Conservation (phyloP, 768 basidiomycete genomes). For the Calocybe gangraenosa region DNA sequence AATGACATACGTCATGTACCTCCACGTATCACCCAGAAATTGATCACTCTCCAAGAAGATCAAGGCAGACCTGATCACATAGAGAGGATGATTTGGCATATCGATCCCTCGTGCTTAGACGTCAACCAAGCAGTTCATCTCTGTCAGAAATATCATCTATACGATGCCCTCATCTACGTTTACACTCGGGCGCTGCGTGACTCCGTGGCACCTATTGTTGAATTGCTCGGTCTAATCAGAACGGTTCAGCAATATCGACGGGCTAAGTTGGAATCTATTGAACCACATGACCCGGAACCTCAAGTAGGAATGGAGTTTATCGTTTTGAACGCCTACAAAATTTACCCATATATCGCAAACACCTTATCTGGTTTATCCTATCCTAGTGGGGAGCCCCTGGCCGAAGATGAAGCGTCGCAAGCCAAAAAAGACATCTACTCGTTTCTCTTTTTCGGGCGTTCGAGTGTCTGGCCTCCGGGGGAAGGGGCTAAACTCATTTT, state of each 20-base stretch:
- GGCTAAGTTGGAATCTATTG: constrained; percentile 25
- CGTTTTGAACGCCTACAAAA: constrained; percentile 81
- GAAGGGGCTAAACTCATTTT: constrained; percentile 70
- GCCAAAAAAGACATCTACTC: constrained; percentile 75
- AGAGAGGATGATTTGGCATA: constrained; percentile 93
- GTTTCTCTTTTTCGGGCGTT: constrained; percentile 82
- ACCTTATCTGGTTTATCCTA: constrained; percentile 80
- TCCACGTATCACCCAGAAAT: constrained; percentile 80
- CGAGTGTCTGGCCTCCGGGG: constrained; percentile 72
- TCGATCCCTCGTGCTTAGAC: constrained; percentile 86
- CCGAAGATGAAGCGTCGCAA: constrained; percentile 54
- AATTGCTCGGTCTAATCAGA: constrained; percentile 74
- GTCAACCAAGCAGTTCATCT: constrained; percentile 88
- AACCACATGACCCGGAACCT: constrained; percentile 21
- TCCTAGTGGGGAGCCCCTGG: constrained; percentile 75
- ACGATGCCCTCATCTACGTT: constrained; percentile 93
- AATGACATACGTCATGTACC: constrained; percentile 73
- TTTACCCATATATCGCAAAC: constrained; percentile 84
- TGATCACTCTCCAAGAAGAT: constrained; percentile 76
- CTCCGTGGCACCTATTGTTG: constrained; percentile 85
- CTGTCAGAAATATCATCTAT: constrained; percentile 79
- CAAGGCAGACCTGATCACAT: constrained; percentile 67
- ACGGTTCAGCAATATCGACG: constrained; percentile 55
- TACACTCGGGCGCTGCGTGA: constrained; percentile 87
- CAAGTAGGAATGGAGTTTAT: constrained; percentile 47